Evolutionary conservation across 768 basidiomycete species (phyloP).

Genomic region (Phaeotremella skinneri): DNA sequence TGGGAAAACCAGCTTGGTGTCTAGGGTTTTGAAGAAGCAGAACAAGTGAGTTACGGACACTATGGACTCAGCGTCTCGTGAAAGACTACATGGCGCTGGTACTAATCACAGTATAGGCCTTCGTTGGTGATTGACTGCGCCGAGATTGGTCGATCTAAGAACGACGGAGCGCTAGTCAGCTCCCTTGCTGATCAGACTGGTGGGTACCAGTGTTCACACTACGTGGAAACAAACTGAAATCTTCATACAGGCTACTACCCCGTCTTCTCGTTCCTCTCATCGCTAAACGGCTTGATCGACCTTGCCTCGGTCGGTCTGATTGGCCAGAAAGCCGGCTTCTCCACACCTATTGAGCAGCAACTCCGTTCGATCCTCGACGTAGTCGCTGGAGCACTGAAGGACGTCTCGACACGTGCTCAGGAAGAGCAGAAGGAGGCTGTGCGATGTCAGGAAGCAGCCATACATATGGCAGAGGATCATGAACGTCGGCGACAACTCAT

Average conservation of each 20-base stretch:
- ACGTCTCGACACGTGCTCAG: slow-evolving; percentile 58
- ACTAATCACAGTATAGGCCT: slow-evolving; percentile 56
- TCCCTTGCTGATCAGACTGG: slow-evolving; percentile 78
- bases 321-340: slow-evolving; percentile 91
- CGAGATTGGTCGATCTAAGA: slow-evolving; percentile 61
- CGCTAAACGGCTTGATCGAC: slow-evolving; percentile 77
- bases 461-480: slow-evolving; percentile 53
- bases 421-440: slow-evolving; percentile 27
- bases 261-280: slow-evolving; percentile 78
- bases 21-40: slow-evolving; percentile 48
- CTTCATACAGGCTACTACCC: slow-evolving; percentile 60
- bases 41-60: slow-evolving; percentile 37
- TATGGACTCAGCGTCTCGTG: too few relatives aligned
- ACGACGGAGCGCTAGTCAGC: slow-evolving; percentile 65
- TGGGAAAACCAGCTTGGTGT: slow-evolving; percentile 53
- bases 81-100: too few relatives aligned
- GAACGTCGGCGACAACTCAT: slow-evolving; percentile 55
- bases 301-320: slow-evolving; percentile 91
- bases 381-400: slow-evolving; percentile 67
- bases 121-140: slow-evolving; percentile 79
- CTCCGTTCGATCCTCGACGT: slow-evolving; percentile 79
- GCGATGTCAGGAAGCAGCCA: slow-evolving; percentile 54
- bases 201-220: slow-evolving; percentile 52
- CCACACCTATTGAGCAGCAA: slow-evolving; percentile 74
- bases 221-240: not conserved